Evolutionary conservation across 1,139 yeast genomes (phyloP).

Genomic region (Nakaseomyces uthaithaninus): DNA sequence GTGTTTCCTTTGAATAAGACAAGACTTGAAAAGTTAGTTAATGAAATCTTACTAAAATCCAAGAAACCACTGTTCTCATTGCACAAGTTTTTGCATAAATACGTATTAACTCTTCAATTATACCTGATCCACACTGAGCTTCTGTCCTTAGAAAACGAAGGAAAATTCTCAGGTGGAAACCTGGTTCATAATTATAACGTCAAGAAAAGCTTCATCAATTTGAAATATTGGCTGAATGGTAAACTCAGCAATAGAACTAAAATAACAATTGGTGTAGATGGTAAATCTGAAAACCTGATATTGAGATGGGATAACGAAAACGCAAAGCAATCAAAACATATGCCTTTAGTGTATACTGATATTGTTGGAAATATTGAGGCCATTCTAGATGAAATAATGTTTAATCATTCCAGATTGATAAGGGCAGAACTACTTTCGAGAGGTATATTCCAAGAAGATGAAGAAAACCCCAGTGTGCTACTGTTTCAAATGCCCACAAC

Average conservation of each 20-base stretch:
- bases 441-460: slow-evolving; percentile 29
- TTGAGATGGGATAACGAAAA: slow-evolving; percentile 50
- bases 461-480: slow-evolving; percentile 25
- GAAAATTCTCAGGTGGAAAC: slow-evolving; percentile 58
- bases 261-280: slow-evolving; percentile 61
- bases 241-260: slow-evolving; percentile 42
- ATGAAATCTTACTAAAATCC: slow-evolving; percentile 45
- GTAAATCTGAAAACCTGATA: slow-evolving; percentile 40
- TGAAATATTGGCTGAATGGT: slow-evolving; percentile 62
- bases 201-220: slow-evolving; percentile 49
- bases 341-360: slow-evolving; percentile 27
- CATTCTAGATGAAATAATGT: slow-evolving; percentile 32
- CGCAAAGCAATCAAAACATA: slow-evolving; percentile 21
- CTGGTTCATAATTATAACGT: slow-evolving; percentile 60
- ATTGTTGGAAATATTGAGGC: slow-evolving; percentile 33
- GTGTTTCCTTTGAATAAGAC: slow-evolving; percentile 33
- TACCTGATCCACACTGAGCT: slow-evolving; percentile 63
- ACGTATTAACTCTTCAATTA: slow-evolving; percentile 66
- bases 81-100: slow-evolving; percentile 60
- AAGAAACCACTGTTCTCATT: slow-evolving; percentile 47
- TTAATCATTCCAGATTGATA: slow-evolving; percentile 30
- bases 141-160: slow-evolving; percentile 39
- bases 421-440: slow-evolving; percentile 26
- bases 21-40: slow-evolving; percentile 40
- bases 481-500: slow-evolving; percentile 31